Evolutionary conservation across 805 yeast species (phyloP), one percentile per base, ranked within the genome.

Genomic region (Candida maris): DNA sequence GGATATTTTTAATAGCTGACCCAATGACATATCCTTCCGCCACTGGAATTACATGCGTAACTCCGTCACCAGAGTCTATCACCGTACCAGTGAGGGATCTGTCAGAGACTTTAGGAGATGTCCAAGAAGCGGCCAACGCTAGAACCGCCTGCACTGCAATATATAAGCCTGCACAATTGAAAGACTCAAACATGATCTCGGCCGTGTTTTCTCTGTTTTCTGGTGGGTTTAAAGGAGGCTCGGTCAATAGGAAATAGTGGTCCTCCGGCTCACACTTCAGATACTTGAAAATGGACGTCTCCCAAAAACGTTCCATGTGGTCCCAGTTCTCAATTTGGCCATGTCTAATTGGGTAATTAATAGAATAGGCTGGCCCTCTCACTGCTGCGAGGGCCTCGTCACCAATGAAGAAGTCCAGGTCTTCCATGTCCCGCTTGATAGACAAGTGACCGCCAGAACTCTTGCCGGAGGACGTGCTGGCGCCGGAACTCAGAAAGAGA

Each of bases 241-340:
- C 99, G 34, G 99, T 93, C 51, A 93, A 67, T 39, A 93, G 68
- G 64, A 93, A 93, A 59, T 86, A 88, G 58, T 93, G 99, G 64
- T 93, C 99, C 62, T 93, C 99, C 12, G 99, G 99, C 65, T 93
- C 98, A 61, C 97, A 87, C 62, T 96, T 79, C 51, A 93, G 74
- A 61, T 93, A 93, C 67, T 93, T 91, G 71, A 93, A 93, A 56
- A 93, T 89, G 31, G 96, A 86, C 55, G 85, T 85, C 58, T 93
- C 97, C 98, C 98, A 93, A 64, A 88, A 91, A 59, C 98, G 75
- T 64, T 93, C 98, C 98, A 93, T 93, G 59, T 93, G 97, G 67
- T 93, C 98, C 98, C 98, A 93, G 62, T 93, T 87, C 63, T 93
- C 98, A 45, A 93, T 84, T 69, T 93, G 98, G 18, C 98, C 98